Percentiles rank a stretch among this genome's conserved stretches.
Evolutionary conservation across 805 yeast species (phyloP).

Genomic region (Yarrowia sp.): DNA sequence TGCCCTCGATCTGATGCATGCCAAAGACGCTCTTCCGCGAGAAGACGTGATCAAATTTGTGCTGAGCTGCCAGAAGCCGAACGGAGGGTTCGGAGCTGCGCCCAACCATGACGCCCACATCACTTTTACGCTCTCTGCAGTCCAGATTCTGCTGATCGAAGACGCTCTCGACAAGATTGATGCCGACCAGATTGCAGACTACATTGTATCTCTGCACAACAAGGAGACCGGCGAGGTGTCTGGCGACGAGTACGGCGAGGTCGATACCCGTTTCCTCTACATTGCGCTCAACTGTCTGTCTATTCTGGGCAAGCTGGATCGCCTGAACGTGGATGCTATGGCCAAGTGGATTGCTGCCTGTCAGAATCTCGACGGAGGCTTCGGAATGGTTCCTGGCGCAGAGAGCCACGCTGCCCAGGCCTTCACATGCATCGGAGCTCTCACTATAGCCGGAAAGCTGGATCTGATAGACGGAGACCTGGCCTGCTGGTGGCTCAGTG

Average conservation of each 20-base stretch:
- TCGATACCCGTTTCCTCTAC: constrained; percentile 88
- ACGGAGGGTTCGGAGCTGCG: constrained; percentile 80
- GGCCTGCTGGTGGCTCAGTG: constrained; percentile 84
- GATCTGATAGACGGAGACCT: constrained; percentile 47
- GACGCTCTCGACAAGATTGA: constrained; percentile 51
- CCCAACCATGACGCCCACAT: constrained; percentile 89
- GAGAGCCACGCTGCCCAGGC: constrained; percentile 92
- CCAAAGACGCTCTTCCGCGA: constrained; percentile 56
- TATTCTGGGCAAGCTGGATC: constrained; percentile 60
- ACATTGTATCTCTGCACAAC: constrained; percentile 46
- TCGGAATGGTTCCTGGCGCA: constrained; percentile 90
- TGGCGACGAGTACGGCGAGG: constrained; percentile 90
- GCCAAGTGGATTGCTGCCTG: constrained; percentile 64
- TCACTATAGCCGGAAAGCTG: constrained; percentile 64
- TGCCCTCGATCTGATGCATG: constrained; percentile 61
- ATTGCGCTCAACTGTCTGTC: constrained; percentile 73
- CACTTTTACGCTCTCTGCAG: constrained; percentile 77
- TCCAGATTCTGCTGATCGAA: constrained; percentile 73
- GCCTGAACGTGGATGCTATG: constrained; percentile 49
- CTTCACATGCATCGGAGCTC: constrained; percentile 78
- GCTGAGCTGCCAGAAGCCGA: constrained; percentile 52
- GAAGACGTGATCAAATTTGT: constrained; percentile 69
- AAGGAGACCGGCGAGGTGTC: constrained; percentile 66
- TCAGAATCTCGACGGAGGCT: constrained; percentile 93
- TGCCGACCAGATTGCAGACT: constrained; percentile 39